These are phyloP conservation scores for Cryptosporidium baileyi DNA, from an alignment of 169 alveolate species.

Conservation along the genomic window DNA sequence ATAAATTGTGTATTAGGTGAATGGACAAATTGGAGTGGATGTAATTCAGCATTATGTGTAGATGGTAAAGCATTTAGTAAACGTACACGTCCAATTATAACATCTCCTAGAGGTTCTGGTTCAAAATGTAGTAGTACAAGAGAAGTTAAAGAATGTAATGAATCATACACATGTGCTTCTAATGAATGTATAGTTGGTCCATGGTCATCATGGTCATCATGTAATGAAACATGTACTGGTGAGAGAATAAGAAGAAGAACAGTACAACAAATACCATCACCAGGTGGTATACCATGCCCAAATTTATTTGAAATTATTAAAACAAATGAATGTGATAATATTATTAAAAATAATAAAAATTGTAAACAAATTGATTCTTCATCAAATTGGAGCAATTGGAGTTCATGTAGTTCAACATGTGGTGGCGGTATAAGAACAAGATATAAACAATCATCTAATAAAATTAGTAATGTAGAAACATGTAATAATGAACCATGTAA, in stretches of 20 bases:
- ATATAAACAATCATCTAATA: neutral
- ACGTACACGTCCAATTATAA: slow-evolving; percentile 2
- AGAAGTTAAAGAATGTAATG: slow-evolving; percentile 1
- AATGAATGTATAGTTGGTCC: slow-evolving; percentile 41
- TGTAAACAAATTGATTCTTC: neutral
- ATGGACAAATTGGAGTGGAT: slow-evolving; percentile 61
- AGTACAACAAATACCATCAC: slow-evolving; percentile 27
- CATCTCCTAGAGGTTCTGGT: slow-evolving; percentile 39
- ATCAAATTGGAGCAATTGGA: slow-evolving; percentile 35
- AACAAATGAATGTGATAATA: neutral
- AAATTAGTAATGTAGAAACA: neutral
- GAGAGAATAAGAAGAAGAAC: slow-evolving; percentile 24
- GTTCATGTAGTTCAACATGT: slow-evolving; percentile 1
- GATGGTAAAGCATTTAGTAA: slow-evolving; percentile 56
- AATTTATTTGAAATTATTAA: neutral
- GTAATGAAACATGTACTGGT: neutral
- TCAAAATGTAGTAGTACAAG: slow-evolving; percentile 16
- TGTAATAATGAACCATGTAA: neutral
- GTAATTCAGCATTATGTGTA: slow-evolving; percentile 34
- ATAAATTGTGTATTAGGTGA: slow-evolving; percentile 51
- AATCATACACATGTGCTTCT: neutral
- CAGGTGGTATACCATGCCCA: slow-evolving; percentile 53
- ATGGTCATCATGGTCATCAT: slow-evolving; percentile 25
- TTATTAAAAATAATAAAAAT: neutral
- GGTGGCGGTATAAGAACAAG: slow-evolving; percentile 46